Evolutionary conservation across 2,329 filamentous ascomycete species (phyloP), one percentile per base, ranked within the genome.

Genomic region (Dothideomycetes sp.): DNA sequence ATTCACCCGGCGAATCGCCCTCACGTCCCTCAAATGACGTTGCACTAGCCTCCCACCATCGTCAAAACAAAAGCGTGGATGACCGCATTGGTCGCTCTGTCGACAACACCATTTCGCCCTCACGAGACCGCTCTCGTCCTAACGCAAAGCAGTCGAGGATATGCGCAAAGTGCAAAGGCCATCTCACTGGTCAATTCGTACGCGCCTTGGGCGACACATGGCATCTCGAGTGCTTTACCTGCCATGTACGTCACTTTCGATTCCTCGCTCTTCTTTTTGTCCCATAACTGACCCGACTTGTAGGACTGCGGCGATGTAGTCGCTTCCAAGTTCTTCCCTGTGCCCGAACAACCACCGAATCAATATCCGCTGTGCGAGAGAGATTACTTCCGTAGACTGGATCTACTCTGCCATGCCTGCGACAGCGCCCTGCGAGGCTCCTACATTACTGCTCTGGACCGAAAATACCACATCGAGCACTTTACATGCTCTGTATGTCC

Each of bases 381-480:
- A 17, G 91, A 98, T 64, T 98, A 98, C 63, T 98, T 98, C 63
- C 78, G 87, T 53, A 78, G 91, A 45, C 76, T 98, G 13, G 87
- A 89, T 47, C 73, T 98, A 31, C 73, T 98, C 30, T 98, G 91
- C 62, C 84, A 84, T 61, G 81, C 91, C 48, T 98, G 91, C 60
- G 86, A 87, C 49, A 86, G 87, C 45, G 91, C 91, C 33, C 74
- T 98, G 15, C 82, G 91, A 47, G 91, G 91, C 33, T 96, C 91
- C 4, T 98, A 98, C 64, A 98, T 98, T 57, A 98, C 91, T 12
- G 91, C 91, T 3, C 74, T 98, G 40, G 91, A 98, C 52, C 84
- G 86, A 54, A 98, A 98, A 67, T 98, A 98, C 63, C 91, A 95
- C 63, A 94, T 98, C 51, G 89, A 96, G 61, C 91, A 98, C 65